Evolutionary conservation across 495 filamentous ascomycete genomes (phyloP).

Genomic region (Aspergillus coremiiformis): DNA sequence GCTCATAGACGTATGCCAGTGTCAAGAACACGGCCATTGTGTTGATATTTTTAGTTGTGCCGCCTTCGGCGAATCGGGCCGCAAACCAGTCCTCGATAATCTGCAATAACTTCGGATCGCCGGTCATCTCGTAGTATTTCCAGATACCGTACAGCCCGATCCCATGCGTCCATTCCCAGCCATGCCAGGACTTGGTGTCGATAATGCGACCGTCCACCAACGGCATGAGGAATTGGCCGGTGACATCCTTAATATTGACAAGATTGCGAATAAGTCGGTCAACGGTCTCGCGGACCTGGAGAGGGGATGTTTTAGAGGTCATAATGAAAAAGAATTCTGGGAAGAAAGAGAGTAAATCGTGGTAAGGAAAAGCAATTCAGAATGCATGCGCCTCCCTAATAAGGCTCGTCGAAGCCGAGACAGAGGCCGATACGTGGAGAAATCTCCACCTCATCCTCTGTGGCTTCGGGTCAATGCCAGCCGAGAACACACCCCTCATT

Average conservation of each 20-base stretch:
- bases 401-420: not conserved
- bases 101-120: slow-evolving; percentile 39
- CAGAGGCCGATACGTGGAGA: slow-evolving; percentile 3
- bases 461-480: not conserved
- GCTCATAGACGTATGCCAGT: slow-evolving; percentile 63
- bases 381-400: not conserved
- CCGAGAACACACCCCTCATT: not conserved
- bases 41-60: slow-evolving; percentile 75
- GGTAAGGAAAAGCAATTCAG: not conserved
- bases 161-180: slow-evolving; percentile 79
- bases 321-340: too few species aligned
- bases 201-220: slow-evolving; percentile 64
- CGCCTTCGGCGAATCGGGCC: slow-evolving; percentile 54
- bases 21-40: slow-evolving; percentile 69
- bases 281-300: slow-evolving; percentile 49
- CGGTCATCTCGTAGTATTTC: slow-evolving; percentile 64
- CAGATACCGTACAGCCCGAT: slow-evolving; percentile 72
- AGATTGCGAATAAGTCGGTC: slow-evolving; percentile 57
- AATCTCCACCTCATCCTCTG: not conserved
- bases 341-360: not conserved
- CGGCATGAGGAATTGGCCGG: slow-evolving; percentile 59
- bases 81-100: slow-evolving; percentile 65
- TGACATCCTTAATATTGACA: slow-evolving; percentile 61
- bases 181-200: slow-evolving; percentile 70
- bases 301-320: slow-evolving; percentile 12